Evolutionary conservation across 805 yeast genomes (phyloP).

Genomic region (Metahyphopichia silvanorum): DNA sequence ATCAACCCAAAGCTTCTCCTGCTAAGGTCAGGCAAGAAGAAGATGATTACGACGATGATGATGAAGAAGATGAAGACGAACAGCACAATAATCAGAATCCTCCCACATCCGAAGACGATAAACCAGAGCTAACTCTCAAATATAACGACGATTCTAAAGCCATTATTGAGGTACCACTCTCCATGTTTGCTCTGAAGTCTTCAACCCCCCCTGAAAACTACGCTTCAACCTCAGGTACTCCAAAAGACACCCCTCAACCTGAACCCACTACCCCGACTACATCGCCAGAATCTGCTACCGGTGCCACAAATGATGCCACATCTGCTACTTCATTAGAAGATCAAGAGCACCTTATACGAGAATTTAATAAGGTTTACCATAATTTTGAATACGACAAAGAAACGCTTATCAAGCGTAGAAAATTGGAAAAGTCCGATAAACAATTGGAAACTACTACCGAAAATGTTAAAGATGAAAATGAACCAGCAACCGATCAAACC

Average conservation of each 20-base stretch:
- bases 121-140: conserved; percentile 5
- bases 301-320: conserved; percentile 1
- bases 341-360: conserved; percentile 48
- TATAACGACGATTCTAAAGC: conserved; percentile 28
- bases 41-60: conserved; percentile 29
- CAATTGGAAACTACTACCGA: conserved; percentile 44
- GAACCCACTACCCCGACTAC: neutral
- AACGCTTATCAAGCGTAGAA: conserved; percentile 69
- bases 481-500: conserved; percentile 11
- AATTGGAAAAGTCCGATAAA: conserved; percentile 76
- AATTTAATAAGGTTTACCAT: conserved; percentile 71
- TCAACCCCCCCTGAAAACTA: neutral
- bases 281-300: neutral
- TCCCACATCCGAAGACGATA: conserved; percentile 5
- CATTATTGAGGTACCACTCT: conserved; percentile 32
- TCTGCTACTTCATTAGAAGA: conserved; percentile 26
- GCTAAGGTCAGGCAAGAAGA: conserved; percentile 29
- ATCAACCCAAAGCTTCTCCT: conserved; percentile 5
- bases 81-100: conserved; percentile 10
- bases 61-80: conserved; percentile 21
- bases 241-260: neutral
- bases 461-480: conserved; percentile 5
- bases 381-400: conserved; percentile 74
- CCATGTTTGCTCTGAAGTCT: conserved; percentile 13
- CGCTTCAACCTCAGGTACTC: neutral